Base-by-base conservation (phyloP, 148 eudicot genomes). In the Gaultheria prostrata region DNA sequence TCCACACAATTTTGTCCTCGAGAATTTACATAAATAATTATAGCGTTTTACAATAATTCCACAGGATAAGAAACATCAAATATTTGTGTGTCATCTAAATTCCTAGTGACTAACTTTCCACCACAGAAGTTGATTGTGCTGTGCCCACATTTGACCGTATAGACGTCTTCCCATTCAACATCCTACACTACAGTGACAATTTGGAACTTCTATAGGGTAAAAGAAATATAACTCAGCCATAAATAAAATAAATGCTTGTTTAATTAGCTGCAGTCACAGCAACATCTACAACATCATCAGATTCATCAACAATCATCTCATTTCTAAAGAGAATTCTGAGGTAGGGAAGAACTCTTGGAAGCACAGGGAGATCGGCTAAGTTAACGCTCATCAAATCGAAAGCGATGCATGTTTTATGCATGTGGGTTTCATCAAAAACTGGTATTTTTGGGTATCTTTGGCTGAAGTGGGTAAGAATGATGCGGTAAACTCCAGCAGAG, bases 381-480 rank as follows among this genome's bases (percentile, higher is more conserved):
- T 96, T 96, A 49, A 94, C 85, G 84, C 95, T 94, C 98, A 96
- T 96, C 93, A 96, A 63, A 87, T 96, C 98, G 17, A 96, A 96
- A 3, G 94, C 98, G 15, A 96, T 89, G 88, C 98, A 93, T 1
- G 97, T 92, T 70, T 94, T 93, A 51, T 93, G 97, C 98, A 90
- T 92, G 87, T 92, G 92, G 53, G 86, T 59, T 74, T 94, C 91
- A 35, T 94, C 95, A 24, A 96, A 92, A 39, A 93, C 95, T 5
- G 98, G 98, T 75, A 96, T 94, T 88, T 96, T 96, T 0, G 98
- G 98, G 87, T 96, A 96, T 70, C 98, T 86, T 80, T 96, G 98
- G 83, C 98, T 96, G 95, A 96, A 96, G 82, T 96, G 98, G 14
- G 98, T 96, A 20, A 96, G 95, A 45, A 96, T 91, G 82, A 92